A percentile compares a stretch with the other conserved stretches of the same genome.
Evolutionary conservation across 371 early-diverging fungal species (phyloP).

Genomic region (Mortierella sp.): DNA sequence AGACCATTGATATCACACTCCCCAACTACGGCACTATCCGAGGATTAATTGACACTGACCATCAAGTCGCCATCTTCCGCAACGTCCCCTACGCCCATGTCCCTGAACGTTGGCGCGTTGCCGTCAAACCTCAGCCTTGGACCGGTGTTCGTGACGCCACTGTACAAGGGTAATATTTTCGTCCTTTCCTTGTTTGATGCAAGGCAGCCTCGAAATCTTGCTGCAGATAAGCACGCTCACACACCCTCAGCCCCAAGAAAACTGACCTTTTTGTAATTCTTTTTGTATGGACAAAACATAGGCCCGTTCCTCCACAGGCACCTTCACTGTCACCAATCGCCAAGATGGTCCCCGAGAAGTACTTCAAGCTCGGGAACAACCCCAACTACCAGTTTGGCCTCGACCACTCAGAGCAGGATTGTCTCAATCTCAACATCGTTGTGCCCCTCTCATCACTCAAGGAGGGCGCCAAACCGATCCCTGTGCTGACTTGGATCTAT

Average conservation of each 20-base stretch:
- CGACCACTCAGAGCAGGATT: conserved; percentile 23
- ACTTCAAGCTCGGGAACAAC: conserved; percentile 4
- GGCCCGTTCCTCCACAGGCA: conserved; percentile 21
- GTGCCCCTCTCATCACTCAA: conserved; percentile 35
- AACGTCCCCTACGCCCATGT: conserved; percentile 41
- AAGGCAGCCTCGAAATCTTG: background rate
- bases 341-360: conserved; percentile 10
- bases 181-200: background rate
- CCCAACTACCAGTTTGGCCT: conserved; percentile 23
- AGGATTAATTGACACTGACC: conserved; percentile 16
- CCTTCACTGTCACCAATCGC: conserved; percentile 15
- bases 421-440: conserved; percentile 53
- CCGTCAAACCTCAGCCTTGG: conserved; percentile 37
- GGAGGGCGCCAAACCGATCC: conserved; percentile 13
- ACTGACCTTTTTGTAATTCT: background rate
- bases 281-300: background rate
- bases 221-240: background rate
- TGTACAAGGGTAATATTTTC: conserved; percentile 23
- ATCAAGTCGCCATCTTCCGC: conserved; percentile 27
- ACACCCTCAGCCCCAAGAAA: background rate
- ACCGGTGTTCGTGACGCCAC: conserved; percentile 49
- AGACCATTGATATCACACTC: conserved; percentile 23
- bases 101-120: conserved; percentile 42
- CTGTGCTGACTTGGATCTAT: conserved; percentile 48
- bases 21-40: conserved; percentile 33